A percentile compares a stretch with the other conserved stretches of the same genome.
Evolutionary conservation across 805 yeast species (phyloP).

Genomic region (Metschnikowia colocasiae): DNA sequence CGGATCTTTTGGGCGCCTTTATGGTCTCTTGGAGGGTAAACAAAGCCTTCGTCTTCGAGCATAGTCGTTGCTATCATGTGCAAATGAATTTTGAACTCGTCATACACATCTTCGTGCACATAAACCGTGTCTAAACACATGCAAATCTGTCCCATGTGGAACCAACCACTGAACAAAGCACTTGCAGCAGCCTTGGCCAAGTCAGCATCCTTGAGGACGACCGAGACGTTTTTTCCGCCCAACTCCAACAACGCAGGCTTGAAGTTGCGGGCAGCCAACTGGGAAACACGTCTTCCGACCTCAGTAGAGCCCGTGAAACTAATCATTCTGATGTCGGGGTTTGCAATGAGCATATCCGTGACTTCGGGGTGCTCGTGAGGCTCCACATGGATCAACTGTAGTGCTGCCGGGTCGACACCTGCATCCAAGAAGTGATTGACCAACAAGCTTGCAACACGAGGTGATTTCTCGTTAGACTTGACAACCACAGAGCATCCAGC

Average conservation of each 20-base stretch:
- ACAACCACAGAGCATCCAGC: constrained; percentile 48
- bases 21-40: constrained; percentile 29
- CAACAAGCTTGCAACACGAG: constrained; percentile 29
- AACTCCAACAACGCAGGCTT: constrained; percentile 43
- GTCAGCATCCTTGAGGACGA: constrained; percentile 34
- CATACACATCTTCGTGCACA: constrained; percentile 34
- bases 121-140: constrained; percentile 42
- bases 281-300: constrained; percentile 37
- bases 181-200: constrained; percentile 27
- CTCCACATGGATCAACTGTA: constrained; percentile 32
- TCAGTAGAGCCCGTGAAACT: constrained; percentile 47
- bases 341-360: constrained; percentile 24
- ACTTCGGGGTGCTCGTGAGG: constrained; percentile 24
- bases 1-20: constrained; percentile 21
- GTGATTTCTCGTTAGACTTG: constrained; percentile 40
- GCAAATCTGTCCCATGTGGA: constrained; percentile 47
- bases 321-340: constrained; percentile 30
- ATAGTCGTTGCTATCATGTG: constrained; percentile 15
- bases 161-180: constrained; percentile 35
- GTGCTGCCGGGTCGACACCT: constrained; percentile 35
- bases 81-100: constrained; percentile 23
- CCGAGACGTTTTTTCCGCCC: constrained; percentile 43
- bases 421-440: constrained; percentile 33
- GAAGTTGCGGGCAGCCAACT: constrained; percentile 31
- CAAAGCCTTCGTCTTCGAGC: constrained; percentile 19